Evolutionary conservation across 1,139 yeast species (phyloP), one percentile per base, ranked within the genome.

Genomic region (Scheffersomyces stambukii): DNA sequence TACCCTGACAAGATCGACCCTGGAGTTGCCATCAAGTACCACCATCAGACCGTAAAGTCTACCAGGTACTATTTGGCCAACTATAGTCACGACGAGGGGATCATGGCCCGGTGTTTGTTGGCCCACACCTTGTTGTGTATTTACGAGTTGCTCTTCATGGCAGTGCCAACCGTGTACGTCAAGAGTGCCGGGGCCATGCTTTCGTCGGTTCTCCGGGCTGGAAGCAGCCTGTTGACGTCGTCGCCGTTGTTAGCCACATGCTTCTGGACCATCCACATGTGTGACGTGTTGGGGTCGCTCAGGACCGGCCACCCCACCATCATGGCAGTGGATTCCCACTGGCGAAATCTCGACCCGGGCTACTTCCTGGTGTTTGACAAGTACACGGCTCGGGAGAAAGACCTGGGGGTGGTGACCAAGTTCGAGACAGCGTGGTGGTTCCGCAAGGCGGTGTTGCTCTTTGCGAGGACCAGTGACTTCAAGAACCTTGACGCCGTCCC

Each of bases 221-320:
- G 41, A n/a, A 38, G 38, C n/a, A 38, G 54, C 28, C 37, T 51
- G 7, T 44, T 60, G 27, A 48, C 45, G 23, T 38, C 37, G 19
- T 57, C 62, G 1, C 60, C 57, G 4, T 58, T 62, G 30, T 50
- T 55, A 30, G 53, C 51, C 25, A 43, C 56, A 25, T 58, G 67
- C 31, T 59, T 59, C 36, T 61, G 69, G 67, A 57, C 59, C 3
- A 51, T 59, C 10, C n/a, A n/a, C n/a, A n/a, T n/a, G n/a, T n/a
- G n/a, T n/a, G n/a, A n/a, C n/a, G n/a, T n/a, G n/a, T n/a, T n/a
- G n/a, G n/a, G n/a, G 6, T 18, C 5, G 20, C 20, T 4, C 20
- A 18, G n/a, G 9, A 9, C 20, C 20, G 10, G 20, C 5, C 20
- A 6, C 2, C 20, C n/a, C n/a, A n/a, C n/a, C n/a, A n/a, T n/a